Conservation (phyloP, 2,329 filamentous ascomycete genomes). For the Fusarium devonianum region DNA sequence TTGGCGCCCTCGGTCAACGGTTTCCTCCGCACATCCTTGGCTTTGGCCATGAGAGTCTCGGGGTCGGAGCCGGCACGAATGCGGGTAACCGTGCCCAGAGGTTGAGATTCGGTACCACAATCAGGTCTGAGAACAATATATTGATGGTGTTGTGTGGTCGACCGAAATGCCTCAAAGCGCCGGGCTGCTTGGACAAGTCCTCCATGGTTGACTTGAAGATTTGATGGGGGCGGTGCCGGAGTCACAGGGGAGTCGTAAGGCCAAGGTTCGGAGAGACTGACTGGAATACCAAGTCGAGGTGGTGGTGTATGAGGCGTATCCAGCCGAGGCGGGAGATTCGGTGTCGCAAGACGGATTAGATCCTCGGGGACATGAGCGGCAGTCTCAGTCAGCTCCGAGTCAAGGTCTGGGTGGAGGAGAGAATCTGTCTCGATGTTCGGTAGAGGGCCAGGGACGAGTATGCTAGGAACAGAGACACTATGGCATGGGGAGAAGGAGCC, state of each 20-base stretch:
- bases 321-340: slow-evolving; percentile 36
- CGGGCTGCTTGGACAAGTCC: slow-evolving; percentile 37
- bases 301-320: slow-evolving; percentile 36
- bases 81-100: slow-evolving; percentile 32
- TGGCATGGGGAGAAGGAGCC: slow-evolving; percentile 27
- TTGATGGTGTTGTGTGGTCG: slow-evolving; percentile 29
- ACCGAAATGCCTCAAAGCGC: slow-evolving; percentile 36
- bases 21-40: slow-evolving; percentile 33
- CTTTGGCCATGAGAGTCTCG: slow-evolving; percentile 16
- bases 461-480: slow-evolving; percentile 11
- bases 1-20: slow-evolving; percentile 35
- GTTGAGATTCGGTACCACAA: slow-evolving; percentile 20
- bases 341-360: slow-evolving; percentile 38
- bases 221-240: slow-evolving; percentile 1
- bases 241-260: not conserved
- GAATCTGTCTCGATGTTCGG: slow-evolving; percentile 26
- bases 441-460: slow-evolving; percentile 10
- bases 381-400: slow-evolving; percentile 21
- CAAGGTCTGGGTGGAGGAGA: slow-evolving; percentile 25
- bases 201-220: slow-evolving; percentile 30
- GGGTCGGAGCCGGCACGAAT: slow-evolving; percentile 32
- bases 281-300: slow-evolving; percentile 15
- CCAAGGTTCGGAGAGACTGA: slow-evolving; percentile 14
- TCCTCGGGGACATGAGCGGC: slow-evolving; percentile 21
- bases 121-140: slow-evolving; percentile 36